Conservation (phyloP, 192 early-diverging fungal species). For the Radiomyces spectabilis region DNA sequence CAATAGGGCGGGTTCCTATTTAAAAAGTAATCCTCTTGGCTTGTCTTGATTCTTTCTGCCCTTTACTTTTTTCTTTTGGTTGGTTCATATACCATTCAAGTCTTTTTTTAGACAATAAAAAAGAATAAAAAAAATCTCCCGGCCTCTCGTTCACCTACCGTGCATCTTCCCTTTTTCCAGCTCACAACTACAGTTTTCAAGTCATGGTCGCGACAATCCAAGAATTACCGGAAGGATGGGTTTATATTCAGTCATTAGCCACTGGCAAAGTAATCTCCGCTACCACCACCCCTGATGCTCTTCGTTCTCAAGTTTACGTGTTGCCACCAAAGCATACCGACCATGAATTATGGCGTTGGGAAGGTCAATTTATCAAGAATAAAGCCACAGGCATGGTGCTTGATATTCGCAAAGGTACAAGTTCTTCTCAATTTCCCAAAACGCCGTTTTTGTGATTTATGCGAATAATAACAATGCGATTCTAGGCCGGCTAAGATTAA, state of each 20-base stretch:
- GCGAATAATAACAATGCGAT: background rate
- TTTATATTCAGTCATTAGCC: conserved; percentile 15
- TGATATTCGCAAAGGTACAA: conserved; percentile 27
- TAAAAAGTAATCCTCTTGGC: too few relatives aligned
- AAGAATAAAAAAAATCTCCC: too few relatives aligned
- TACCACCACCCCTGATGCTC: background rate
- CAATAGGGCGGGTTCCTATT: too few relatives aligned
- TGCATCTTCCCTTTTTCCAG: too few relatives aligned
- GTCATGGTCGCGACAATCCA: too few relatives aligned
- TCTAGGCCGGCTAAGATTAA: conserved; percentile 25
- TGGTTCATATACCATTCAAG: background rate
- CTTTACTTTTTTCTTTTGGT: background rate
- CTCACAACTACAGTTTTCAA: too few relatives aligned
- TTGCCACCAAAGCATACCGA: conserved; percentile 5
- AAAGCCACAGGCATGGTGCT: conserved; percentile 19
- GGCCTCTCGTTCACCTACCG: too few relatives aligned
- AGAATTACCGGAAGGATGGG: conserved; percentile 14
- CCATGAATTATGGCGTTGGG: conserved; percentile 23
- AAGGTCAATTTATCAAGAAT: conserved; percentile 16
- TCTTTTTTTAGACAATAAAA: too few relatives aligned
- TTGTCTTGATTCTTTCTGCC: too few relatives aligned
- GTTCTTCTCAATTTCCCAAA: background rate
- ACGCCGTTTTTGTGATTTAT: background rate
- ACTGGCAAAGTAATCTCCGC: conserved; percentile 5
- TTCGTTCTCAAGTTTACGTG: conserved; percentile 19